Conservation (phyloP, 2,329 filamentous ascomycete genomes). For the Cryphonectria carpinicola region DNA sequence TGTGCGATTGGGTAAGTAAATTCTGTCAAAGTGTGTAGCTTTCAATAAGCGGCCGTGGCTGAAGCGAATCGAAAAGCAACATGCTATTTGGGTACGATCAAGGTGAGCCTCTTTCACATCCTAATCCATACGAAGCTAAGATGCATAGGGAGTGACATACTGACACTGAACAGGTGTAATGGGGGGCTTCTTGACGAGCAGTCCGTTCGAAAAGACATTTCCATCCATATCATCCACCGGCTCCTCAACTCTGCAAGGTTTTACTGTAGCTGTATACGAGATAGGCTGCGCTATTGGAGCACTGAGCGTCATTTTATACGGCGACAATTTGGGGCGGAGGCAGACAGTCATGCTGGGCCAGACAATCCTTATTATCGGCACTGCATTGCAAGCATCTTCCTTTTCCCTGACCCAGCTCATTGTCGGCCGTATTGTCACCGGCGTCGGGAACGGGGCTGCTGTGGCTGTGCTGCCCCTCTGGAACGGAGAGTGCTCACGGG, state of each 20-base stretch:
- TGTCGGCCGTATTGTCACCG: conserved; percentile 13
- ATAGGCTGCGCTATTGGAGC: conserved; percentile 11
- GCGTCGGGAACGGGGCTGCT: conserved; percentile 9
- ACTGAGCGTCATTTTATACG: conserved; percentile 8
- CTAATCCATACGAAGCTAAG: neutral
- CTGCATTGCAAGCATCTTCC: conserved; percentile 14
- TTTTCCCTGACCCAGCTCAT: conserved; percentile 4
- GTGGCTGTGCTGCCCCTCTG: conserved; percentile 14
- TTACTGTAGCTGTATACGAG: conserved; percentile 14
- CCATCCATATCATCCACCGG: conserved; percentile 7
- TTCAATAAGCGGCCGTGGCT: neutral
- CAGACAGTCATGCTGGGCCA: conserved; percentile 12
- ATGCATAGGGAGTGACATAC: neutral
- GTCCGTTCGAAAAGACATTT: conserved; percentile 3
- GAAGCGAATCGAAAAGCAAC: neutral
- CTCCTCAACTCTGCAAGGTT: conserved; percentile 14
- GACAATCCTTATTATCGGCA: conserved; percentile 13
- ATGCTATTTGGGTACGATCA: conserved; percentile 19
- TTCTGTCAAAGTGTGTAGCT: neutral
- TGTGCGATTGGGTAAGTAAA: conserved; percentile 10
- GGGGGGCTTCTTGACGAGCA: conserved; percentile 14
- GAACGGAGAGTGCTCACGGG: conserved; percentile 15
- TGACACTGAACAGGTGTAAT: conserved; percentile 7
- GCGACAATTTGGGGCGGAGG: conserved; percentile 10
- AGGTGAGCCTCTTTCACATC: neutral